These are phyloP conservation scores for Globisporangium spiculum DNA, from an alignment of 352 stramenopile species.

Conservation along the genomic window DNA sequence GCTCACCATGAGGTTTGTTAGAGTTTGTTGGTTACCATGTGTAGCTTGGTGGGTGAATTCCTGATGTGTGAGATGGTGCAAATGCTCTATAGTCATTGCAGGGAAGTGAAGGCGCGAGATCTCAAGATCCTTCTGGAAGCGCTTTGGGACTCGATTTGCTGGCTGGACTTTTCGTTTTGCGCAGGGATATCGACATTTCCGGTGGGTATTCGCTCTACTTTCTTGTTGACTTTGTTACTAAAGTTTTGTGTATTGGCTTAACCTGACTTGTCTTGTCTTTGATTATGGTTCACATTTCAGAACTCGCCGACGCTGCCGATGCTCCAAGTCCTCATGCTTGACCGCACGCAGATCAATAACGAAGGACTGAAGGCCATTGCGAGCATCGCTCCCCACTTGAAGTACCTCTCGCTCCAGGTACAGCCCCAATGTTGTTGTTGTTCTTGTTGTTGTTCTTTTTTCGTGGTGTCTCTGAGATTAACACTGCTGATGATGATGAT, in stretches of 20 bases:
- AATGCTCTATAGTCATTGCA: slow-evolving; percentile 27
- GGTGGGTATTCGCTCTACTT: slow-evolving; percentile 19
- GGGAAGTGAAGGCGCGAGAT: slow-evolving; percentile 25
- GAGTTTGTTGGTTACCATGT: neutral
- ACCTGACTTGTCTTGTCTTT: neutral
- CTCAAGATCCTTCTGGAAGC: slow-evolving; percentile 31
- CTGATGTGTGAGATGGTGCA: neutral
- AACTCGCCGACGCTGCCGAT: slow-evolving; percentile 25
- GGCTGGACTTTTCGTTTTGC: slow-evolving; percentile 58
- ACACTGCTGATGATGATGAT: neutral
- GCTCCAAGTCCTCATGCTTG: slow-evolving; percentile 62
- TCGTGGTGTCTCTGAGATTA: neutral
- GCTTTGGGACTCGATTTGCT: slow-evolving; percentile 30
- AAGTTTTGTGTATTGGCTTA: neutral
- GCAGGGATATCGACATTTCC: slow-evolving; percentile 39
- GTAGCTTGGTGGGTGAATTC: neutral
- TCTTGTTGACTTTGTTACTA: neutral
- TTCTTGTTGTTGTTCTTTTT: neutral
- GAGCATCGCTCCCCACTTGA: slow-evolving; percentile 30
- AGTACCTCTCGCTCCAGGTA: slow-evolving; percentile 71
- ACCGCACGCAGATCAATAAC: slow-evolving; percentile 54
- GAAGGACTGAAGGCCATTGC: slow-evolving; percentile 37
- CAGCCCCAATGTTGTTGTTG: neutral
- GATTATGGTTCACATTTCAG: neutral
- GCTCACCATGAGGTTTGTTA: slow-evolving; percentile 45